These are phyloP conservation scores for Hypoxylon subgilvum DNA, from an alignment of 495 filamentous ascomycete species.

Conservation along the genomic window DNA sequence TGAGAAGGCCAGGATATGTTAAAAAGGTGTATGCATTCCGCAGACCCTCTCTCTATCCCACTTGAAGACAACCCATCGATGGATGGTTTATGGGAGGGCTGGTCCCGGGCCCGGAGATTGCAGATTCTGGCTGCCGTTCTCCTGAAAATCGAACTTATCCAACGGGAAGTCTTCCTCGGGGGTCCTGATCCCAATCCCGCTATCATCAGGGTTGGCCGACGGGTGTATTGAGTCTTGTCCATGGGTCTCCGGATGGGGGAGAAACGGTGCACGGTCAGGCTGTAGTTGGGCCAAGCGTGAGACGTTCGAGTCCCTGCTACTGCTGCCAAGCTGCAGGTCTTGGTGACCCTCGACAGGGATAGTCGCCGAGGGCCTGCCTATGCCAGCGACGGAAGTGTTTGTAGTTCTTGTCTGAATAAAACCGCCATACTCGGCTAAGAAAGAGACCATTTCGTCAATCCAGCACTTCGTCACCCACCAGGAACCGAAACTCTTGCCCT, in stretches of 20 bases:
- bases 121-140: slow-evolving; percentile 10
- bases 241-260: slow-evolving; percentile 40
- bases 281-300: slow-evolving; percentile 46
- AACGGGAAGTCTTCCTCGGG: slow-evolving; percentile 64
- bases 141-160: slow-evolving; percentile 57
- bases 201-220: slow-evolving; percentile 64
- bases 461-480: slow-evolving; percentile 99
- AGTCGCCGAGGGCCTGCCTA: slow-evolving; percentile 39
- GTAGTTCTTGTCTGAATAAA: slow-evolving; percentile 70
- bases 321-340: slow-evolving; percentile 51
- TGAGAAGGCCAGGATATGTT: no score
- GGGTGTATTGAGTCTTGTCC: slow-evolving; percentile 33
- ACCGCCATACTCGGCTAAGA: slow-evolving; percentile 89
- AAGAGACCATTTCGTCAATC: slow-evolving; percentile 92
- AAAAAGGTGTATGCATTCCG: no score
- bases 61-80: neutral
- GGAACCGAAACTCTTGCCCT: slow-evolving; percentile 84
- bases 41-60: no score
- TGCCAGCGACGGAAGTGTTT: slow-evolving; percentile 5
- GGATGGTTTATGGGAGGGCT: slow-evolving; percentile 3
- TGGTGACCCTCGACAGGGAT: slow-evolving; percentile 41
- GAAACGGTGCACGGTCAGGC: slow-evolving; percentile 52
- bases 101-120: slow-evolving; percentile 9
- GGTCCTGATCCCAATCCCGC: slow-evolving; percentile 70
- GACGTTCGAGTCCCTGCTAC: slow-evolving; percentile 49